These are phyloP conservation scores for Solanum verrucosum DNA, from an alignment of 257 asterid species.

Conservation along the genomic window DNA sequence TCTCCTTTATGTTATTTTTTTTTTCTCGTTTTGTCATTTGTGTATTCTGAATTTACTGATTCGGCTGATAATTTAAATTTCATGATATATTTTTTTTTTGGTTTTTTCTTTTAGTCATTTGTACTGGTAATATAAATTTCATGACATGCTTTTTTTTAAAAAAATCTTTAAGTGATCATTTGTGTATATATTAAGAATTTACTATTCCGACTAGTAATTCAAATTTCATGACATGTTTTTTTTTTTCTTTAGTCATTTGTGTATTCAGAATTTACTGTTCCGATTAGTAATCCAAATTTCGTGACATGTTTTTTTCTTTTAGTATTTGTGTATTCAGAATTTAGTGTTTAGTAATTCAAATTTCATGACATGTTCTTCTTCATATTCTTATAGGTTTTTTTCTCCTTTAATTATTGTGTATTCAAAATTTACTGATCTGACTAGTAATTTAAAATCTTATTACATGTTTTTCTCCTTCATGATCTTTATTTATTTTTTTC, in stretches of 20 bases:
- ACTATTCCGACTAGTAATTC: neutral
- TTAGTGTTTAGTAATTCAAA: neutral
- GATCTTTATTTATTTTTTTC: neutral
- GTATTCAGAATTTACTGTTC: neutral
- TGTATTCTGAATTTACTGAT: neutral
- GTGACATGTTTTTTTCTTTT: neutral
- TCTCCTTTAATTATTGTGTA: neutral
- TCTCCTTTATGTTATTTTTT: neutral
- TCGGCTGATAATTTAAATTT: neutral
- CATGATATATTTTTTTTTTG: neutral
- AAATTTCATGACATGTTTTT: neutral
- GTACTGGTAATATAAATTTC: neutral
- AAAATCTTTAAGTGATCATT: neutral
- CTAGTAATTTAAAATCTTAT: neutral
- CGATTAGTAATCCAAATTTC: neutral
- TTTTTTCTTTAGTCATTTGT: neutral
- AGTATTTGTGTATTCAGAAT: neutral
- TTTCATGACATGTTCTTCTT: neutral
- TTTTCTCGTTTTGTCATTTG: neutral
- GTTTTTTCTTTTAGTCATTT: neutral
- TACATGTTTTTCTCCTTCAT: no score
- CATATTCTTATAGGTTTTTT: neutral
- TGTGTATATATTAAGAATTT: neutral
- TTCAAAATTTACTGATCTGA: neutral
- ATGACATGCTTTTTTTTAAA: neutral